Base-by-base conservation (phyloP, 2,329 filamentous ascomycete genomes). In the Hymenoscyphus infarciens region DNA sequence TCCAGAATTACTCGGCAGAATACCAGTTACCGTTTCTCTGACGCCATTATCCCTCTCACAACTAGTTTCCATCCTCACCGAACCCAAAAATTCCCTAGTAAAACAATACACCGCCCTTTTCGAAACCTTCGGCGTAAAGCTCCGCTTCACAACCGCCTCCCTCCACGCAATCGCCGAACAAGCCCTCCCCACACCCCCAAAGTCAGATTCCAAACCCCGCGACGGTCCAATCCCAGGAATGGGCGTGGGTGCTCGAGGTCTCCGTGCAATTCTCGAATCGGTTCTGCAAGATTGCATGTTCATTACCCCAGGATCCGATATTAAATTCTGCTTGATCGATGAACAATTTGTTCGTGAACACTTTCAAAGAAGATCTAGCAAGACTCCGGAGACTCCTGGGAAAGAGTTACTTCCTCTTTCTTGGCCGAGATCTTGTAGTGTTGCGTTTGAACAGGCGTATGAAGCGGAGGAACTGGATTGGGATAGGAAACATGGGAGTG, bases 1-100 rank as follows among this genome's bases (percentile, higher is more conserved):
- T 60, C 93, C 93, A 0, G 93, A 97, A 77, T 82, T 97, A n/a
- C 89, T 98, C 60, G 95, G 95, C n/a, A 90, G 95, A 19, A 87
- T 99, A 56, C 94, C 96, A 59, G 91, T 97, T 63, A 89, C 92
- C 57, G 92, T 92, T 64, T 91, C 95, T 0, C 83, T 99, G 0
- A 88, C 91, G 15, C 87, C 92, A 0, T 82, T 99, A 0, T 85
- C 84, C 1, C 78, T 82, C 15, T 73, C 81, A 27, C 84, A 88
- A 63, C 85, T 99, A 13, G 86, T 94, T 59, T 87, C 93, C 59
- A 95, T 99, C 65, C 82, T 99, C 45, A 97, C 92, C 0, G 94
- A 98, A 74, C 95, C 95, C 0, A 87, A 90, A 63, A 97, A 97
- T 77, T 91, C 88, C 60, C 83, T 99, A 0, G 82, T 97, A 2